Conservation (phyloP, 768 basidiomycete species). For the Daedaleopsis nitida region DNA sequence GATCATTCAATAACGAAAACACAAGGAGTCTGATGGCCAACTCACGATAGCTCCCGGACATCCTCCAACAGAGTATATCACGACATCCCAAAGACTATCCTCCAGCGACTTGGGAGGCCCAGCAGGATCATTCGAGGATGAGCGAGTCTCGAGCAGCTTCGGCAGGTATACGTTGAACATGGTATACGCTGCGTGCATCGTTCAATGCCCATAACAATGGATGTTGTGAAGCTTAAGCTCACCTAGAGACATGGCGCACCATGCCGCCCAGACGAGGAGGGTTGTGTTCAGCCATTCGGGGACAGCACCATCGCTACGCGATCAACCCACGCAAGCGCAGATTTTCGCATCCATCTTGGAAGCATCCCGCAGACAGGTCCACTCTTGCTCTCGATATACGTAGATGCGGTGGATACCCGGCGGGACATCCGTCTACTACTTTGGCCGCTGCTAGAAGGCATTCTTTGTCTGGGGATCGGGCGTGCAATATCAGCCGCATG, state of each 20-base stretch:
- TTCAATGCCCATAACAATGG: background rate
- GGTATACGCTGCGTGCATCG: conserved; percentile 60
- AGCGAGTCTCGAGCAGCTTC: conserved; percentile 73
- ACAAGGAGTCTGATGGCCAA: conserved; percentile 7
- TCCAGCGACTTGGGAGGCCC: conserved; percentile 48
- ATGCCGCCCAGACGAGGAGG: conserved; percentile 74
- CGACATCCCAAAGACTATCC: conserved; percentile 81
- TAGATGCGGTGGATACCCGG: conserved; percentile 34
- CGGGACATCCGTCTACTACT: conserved; percentile 10
- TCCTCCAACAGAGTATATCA: conserved; percentile 82
- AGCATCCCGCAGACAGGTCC: conserved; percentile 43
- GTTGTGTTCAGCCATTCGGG: conserved; percentile 81
- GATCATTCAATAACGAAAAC: background rate
- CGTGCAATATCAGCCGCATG: background rate
- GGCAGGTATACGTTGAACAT: conserved; percentile 95
- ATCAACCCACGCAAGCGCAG: conserved; percentile 68
- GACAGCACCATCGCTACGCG: conserved; percentile 67
- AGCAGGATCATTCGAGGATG: conserved; percentile 22
- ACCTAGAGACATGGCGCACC: conserved; percentile 82
- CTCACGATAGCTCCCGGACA: conserved; percentile 83
- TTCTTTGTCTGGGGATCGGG: background rate
- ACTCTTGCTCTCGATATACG: conserved; percentile 44
- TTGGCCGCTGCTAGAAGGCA: background rate
- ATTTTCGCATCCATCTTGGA: conserved; percentile 57
- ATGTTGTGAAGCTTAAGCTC: conserved; percentile 23